phyloP scores from a whole-genome alignment of 371 early-diverging fungal genomes.

The Coemansia linderi region DNA sequence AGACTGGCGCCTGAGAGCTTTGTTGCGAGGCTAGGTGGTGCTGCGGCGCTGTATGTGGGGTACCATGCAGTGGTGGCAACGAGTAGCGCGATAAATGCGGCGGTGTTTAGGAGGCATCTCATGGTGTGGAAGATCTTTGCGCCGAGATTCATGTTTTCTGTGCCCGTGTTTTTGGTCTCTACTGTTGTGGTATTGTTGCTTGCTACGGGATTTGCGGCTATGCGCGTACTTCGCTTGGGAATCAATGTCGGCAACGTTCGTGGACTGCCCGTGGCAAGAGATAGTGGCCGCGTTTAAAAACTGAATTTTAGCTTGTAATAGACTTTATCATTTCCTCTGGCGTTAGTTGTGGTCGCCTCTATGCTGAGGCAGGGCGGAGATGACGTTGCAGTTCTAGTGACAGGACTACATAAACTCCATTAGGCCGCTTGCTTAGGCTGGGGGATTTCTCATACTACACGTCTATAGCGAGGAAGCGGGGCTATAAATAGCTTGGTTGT shows the following conservation, averaged over 20 bases:
- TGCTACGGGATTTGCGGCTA: constrained; percentile 33
- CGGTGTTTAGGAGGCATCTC: constrained; percentile 76
- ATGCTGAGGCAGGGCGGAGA: no score
- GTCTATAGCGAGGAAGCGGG: no score
- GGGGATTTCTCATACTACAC: no score
- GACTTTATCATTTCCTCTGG: no score
- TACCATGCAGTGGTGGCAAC: constrained; percentile 59
- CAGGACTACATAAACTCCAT: no score
- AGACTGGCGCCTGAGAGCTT: constrained; percentile 42
- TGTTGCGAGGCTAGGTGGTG: constrained; percentile 43
- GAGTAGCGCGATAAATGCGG: constrained; percentile 64
- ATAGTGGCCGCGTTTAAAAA: background rate
- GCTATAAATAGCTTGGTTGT: constrained; percentile 42
- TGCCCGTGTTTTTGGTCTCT: constrained; percentile 53
- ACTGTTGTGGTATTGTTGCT: constrained; percentile 41
- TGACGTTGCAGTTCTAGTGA: no score
- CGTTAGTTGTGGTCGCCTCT: no score
- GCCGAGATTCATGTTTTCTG: constrained; percentile 81
- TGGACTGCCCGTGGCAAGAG: background rate
- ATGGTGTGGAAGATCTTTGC: constrained; percentile 97
- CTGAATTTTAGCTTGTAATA: background rate
- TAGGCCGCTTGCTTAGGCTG: no score
- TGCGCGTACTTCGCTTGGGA: constrained; percentile 17
- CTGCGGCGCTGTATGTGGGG: constrained; percentile 23
- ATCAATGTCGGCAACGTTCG: constrained; percentile 14